phyloP scores from a whole-genome alignment of 1,284 basidiomycete genomes.

The Chondrostereum purpureum region DNA sequence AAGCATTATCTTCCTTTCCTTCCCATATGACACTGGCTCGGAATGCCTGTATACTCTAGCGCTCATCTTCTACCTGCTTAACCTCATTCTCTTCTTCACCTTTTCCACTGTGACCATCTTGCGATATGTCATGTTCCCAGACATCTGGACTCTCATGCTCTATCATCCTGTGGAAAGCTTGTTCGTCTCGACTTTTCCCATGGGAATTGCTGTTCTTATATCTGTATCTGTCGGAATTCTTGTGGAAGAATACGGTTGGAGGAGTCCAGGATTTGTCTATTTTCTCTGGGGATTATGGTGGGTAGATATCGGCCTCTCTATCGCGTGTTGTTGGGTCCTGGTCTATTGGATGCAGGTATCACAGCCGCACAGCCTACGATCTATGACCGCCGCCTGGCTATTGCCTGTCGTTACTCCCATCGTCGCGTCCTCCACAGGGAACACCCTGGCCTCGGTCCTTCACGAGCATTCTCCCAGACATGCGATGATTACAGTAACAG shows the following conservation, averaged over 20 bases:
- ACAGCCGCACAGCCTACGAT: slow-evolving; percentile 38
- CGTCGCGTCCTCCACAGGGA: slow-evolving; percentile 64
- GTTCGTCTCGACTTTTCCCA: slow-evolving; percentile 63
- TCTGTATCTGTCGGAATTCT: slow-evolving; percentile 40
- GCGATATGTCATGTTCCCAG: slow-evolving; percentile 52
- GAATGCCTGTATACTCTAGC: slow-evolving; percentile 35
- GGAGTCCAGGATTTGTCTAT: slow-evolving; percentile 50
- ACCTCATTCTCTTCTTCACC: slow-evolving; percentile 55
- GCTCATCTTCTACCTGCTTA: slow-evolving; percentile 59
- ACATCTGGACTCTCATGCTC: slow-evolving; percentile 50
- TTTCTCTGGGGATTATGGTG: slow-evolving; percentile 72
- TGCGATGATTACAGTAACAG: slow-evolving; percentile 48
- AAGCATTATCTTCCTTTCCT: slow-evolving; percentile 43
- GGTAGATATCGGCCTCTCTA: slow-evolving; percentile 54
- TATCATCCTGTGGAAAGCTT: slow-evolving; percentile 59
- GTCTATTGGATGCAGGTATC: slow-evolving; percentile 56
- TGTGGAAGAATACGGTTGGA: slow-evolving; percentile 37
- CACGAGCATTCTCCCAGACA: slow-evolving; percentile 35
- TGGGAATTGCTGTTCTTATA: slow-evolving; percentile 66
- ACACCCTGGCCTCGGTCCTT: slow-evolving; percentile 47
- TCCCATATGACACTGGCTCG: slow-evolving; percentile 43
- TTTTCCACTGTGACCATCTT: slow-evolving; percentile 41
- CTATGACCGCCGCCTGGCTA: slow-evolving; percentile 57
- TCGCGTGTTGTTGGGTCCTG: slow-evolving; percentile 56
- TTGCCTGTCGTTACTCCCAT: slow-evolving; percentile 69